A percentile compares a stretch with the other conserved stretches of the same genome.
These are phyloP conservation scores for Vigna unguiculata DNA, from an alignment of 306 rosid species.

Conservation along the genomic window DNA sequence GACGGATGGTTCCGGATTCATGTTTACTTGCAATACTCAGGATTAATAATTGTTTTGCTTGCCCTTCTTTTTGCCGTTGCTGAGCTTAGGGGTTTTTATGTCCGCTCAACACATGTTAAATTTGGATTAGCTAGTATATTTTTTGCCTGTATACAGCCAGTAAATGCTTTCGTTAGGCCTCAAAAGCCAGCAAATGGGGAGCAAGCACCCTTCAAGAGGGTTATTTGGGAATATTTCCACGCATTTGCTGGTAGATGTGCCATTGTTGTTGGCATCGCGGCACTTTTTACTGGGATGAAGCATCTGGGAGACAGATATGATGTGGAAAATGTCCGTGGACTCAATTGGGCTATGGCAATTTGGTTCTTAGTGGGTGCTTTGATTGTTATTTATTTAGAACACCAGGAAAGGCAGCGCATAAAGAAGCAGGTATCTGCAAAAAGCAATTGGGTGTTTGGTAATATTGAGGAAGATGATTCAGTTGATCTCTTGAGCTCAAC, in stretches of 20 bases:
- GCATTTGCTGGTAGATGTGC: slow-evolving; percentile 75
- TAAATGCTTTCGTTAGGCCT: slow-evolving; percentile 76
- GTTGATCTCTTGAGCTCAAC: slow-evolving; percentile 72
- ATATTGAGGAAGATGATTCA: slow-evolving; percentile 76
- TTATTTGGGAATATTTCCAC: slow-evolving; percentile 84
- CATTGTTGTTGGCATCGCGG: slow-evolving; percentile 69
- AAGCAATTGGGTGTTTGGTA: slow-evolving; percentile 81
- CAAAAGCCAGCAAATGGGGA: slow-evolving; percentile 64
- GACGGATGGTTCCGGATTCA: slow-evolving; percentile 92
- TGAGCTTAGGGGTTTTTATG: slow-evolving; percentile 82
- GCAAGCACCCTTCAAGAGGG: slow-evolving; percentile 60
- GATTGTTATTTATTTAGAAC: slow-evolving; percentile 65
- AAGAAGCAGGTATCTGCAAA: slow-evolving; percentile 60
- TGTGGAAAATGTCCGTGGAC: slow-evolving; percentile 72
- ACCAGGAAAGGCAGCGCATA: slow-evolving; percentile 42
- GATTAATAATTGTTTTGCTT: slow-evolving; percentile 74
- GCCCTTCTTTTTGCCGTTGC: slow-evolving; percentile 94
- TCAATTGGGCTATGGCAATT: slow-evolving; percentile 69
- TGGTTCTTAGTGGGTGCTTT: slow-evolving; percentile 62
- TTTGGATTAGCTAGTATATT: slow-evolving; percentile 71
- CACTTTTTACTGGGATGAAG: slow-evolving; percentile 87
- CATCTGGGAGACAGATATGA: slow-evolving; percentile 83
- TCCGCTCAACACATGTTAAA: slow-evolving; percentile 79
- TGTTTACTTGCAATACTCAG: slow-evolving; percentile 89
- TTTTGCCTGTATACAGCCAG: slow-evolving; percentile 77